These are phyloP conservation scores for Lepidium campestre DNA, from an alignment of 441 rosid species.

Conservation along the genomic window DNA sequence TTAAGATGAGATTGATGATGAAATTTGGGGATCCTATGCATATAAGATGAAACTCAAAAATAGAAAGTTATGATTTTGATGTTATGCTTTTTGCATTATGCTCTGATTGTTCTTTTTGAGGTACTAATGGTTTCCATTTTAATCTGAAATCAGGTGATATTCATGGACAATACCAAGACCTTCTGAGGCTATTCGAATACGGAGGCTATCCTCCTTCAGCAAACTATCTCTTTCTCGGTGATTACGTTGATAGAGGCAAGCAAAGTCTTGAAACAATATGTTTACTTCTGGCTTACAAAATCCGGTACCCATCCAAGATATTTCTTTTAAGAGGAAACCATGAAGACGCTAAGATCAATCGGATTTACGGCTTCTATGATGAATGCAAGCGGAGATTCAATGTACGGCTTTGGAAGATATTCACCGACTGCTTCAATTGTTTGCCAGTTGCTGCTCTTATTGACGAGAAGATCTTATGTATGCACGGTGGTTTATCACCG, in stretches of 20 bases:
- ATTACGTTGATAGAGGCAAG: slow-evolving; percentile 93
- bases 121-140: neutral
- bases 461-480: slow-evolving; percentile 84
- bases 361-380: slow-evolving; percentile 92
- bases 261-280: slow-evolving; percentile 97
- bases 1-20: neutral
- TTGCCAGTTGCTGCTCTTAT: slow-evolving; percentile 92
- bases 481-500: slow-evolving; percentile 98
- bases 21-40: neutral
- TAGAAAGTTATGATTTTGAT: neutral
- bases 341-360: slow-evolving; percentile 94
- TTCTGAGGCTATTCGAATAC: slow-evolving; percentile 71
- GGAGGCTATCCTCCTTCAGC: slow-evolving; percentile 93
- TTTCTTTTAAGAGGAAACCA: slow-evolving; percentile 93
- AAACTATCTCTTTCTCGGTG: slow-evolving; percentile 84
- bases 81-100: neutral
- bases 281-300: slow-evolving; percentile 90
- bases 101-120: neutral
- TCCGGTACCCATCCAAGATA: slow-evolving; percentile 66
- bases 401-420: slow-evolving; percentile 92
- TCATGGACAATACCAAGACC: slow-evolving; percentile 97
- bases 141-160: slow-evolving; percentile 65
- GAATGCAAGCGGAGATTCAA: slow-evolving; percentile 97
- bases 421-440: slow-evolving; percentile 90
- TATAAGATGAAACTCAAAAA: neutral